Percentiles rank a stretch among this genome's conserved stretches.
phyloP scores from a whole-genome alignment of 1,284 basidiomycete species.

The Ustilago cynodontis region DNA sequence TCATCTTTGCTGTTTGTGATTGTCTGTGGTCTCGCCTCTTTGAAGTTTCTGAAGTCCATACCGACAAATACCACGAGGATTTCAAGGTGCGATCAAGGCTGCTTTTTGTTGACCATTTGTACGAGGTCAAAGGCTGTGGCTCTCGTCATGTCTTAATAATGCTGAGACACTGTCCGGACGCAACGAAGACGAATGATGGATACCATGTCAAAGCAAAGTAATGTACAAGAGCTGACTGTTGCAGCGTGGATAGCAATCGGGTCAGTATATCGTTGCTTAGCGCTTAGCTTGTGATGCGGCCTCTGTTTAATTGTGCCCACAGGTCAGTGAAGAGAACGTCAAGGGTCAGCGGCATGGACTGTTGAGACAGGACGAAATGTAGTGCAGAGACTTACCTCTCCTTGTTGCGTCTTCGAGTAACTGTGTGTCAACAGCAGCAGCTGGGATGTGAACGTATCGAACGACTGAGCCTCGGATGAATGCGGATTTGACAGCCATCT shows the following conservation, averaged over 20 bases:
- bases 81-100: too few relatives aligned
- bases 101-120: too few relatives aligned
- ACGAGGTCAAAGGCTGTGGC: too few relatives aligned
- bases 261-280: slow-evolving; percentile 2
- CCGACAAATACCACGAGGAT: too few relatives aligned
- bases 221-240: slow-evolving; percentile 23
- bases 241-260: neutral
- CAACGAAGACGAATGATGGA: neutral
- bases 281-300: slow-evolving; percentile 50
- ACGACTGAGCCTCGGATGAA: slow-evolving; percentile 99
- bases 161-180: neutral
- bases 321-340: too few relatives aligned
- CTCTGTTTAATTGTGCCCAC: slow-evolving; percentile 30
- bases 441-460: slow-evolving; percentile 93
- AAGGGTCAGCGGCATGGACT: too few relatives aligned
- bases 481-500: slow-evolving; percentile 99
- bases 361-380: neutral
- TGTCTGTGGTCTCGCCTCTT: too few relatives aligned
- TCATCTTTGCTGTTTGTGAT: neutral
- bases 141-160: too few relatives aligned
- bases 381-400: slow-evolving; percentile 74
- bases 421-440: slow-evolving; percentile 93
- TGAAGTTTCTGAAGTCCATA: too few relatives aligned
- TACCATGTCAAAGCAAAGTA: neutral
- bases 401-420: slow-evolving; percentile 96